Percentiles rank a stretch among this genome's conserved stretches.
These are phyloP conservation scores for Mentha longifolia DNA, from an alignment of 257 asterid species.

Conservation along the genomic window DNA sequence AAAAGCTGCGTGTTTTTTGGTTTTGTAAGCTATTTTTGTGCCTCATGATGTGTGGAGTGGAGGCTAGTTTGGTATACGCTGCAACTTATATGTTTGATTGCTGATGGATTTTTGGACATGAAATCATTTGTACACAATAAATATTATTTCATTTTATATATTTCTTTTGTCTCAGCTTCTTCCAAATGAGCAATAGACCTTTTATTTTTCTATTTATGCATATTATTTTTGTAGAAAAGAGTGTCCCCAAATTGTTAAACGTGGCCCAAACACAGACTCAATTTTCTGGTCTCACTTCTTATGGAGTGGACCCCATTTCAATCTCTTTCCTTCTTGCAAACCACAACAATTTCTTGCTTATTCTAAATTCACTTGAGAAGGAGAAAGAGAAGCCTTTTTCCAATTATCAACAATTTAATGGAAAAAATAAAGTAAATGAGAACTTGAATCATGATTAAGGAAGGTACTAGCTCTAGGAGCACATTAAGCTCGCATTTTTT, in stretches of 20 bases:
- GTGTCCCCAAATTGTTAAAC: slow-evolving; percentile 34
- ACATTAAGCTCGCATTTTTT: too few relatives aligned
- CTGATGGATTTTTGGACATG: slow-evolving; percentile 30
- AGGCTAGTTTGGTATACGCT: slow-evolving; percentile 21
- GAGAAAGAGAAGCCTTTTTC: not conserved
- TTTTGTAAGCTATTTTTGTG: slow-evolving; percentile 33
- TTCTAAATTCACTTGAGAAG: not conserved
- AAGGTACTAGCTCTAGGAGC: too few relatives aligned
- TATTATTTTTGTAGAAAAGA: slow-evolving; percentile 11
- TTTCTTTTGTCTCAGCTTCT: too few relatives aligned
- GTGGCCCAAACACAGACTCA: slow-evolving; percentile 41
- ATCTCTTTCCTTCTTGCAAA: slow-evolving; percentile 13
- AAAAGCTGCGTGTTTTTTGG: slow-evolving; percentile 13
- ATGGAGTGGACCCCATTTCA: not conserved
- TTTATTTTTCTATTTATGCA: not conserved
- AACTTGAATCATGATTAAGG: too few relatives aligned
- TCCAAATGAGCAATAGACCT: not conserved
- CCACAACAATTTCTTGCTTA: slow-evolving; percentile 17
- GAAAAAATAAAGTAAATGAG: too few relatives aligned
- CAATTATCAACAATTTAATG: not conserved
- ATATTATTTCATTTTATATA: slow-evolving; percentile 8
- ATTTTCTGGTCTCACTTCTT: slow-evolving; percentile 25
- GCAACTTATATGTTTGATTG: slow-evolving; percentile 31
- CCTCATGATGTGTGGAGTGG: slow-evolving; percentile 16
- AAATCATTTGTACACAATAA: slow-evolving; percentile 19